These are phyloP conservation scores for Coniochaeta hoffmannii DNA, from an alignment of 2,329 filamentous ascomycete species.

Conservation along the genomic window DNA sequence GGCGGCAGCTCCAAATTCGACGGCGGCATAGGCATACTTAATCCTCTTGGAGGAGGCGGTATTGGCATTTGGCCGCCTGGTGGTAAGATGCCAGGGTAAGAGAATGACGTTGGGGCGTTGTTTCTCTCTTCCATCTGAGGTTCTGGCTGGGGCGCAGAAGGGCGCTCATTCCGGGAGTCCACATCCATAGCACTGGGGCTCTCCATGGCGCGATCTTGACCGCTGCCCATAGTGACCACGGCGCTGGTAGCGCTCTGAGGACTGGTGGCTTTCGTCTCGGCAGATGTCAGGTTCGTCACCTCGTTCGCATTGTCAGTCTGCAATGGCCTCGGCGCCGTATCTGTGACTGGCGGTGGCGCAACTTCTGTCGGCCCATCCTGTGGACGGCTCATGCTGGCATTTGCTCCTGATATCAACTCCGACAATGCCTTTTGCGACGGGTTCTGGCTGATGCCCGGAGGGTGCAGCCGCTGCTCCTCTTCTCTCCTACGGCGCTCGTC, in stretches of 20 bases:
- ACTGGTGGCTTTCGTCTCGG: slow-evolving; percentile 33
- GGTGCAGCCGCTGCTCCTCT: slow-evolving; percentile 32
- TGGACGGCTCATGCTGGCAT: slow-evolving; percentile 47
- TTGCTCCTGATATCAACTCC: slow-evolving; percentile 45
- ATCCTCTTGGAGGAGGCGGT: slow-evolving; percentile 37
- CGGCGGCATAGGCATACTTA: slow-evolving; percentile 50
- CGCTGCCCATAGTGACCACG: slow-evolving; percentile 30
- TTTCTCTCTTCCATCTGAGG: slow-evolving; percentile 44
- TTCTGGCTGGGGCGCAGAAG: slow-evolving; percentile 30
- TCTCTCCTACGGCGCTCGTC: slow-evolving; percentile 44
- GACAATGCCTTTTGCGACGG: slow-evolving; percentile 45
- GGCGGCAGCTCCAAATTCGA: slow-evolving; percentile 39
- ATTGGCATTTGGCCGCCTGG: slow-evolving; percentile 33
- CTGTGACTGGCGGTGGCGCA: slow-evolving; percentile 29
- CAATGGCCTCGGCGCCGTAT: slow-evolving; percentile 29
- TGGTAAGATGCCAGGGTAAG: slow-evolving; percentile 46
- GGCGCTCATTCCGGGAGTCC: slow-evolving; percentile 32
- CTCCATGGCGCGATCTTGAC: slow-evolving; percentile 33
- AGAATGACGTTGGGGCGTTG: slow-evolving; percentile 37
- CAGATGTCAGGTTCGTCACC: slow-evolving; percentile 13
- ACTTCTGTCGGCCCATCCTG: slow-evolving; percentile 40
- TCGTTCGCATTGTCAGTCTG: slow-evolving; percentile 7
- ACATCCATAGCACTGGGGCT: slow-evolving; percentile 50
- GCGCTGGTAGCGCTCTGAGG: slow-evolving; percentile 33
- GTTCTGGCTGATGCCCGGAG: slow-evolving; percentile 42